These are phyloP conservation scores for Strigomonas culicis DNA, from an alignment of 208 protist species.

Conservation along the genomic window DNA sequence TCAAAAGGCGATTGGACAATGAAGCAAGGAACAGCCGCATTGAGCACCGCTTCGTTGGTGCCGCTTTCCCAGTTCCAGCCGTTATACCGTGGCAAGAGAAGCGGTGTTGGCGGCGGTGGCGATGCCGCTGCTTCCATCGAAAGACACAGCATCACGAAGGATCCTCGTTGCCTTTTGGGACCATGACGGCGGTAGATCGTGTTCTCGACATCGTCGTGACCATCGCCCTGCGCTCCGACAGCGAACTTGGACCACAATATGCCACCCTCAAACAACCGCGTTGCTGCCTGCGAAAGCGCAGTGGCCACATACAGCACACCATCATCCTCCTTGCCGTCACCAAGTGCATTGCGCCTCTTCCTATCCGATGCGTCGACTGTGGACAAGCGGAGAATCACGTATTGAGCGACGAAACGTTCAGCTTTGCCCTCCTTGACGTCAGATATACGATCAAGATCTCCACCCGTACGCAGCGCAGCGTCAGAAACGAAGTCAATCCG, in stretches of 20 bases:
- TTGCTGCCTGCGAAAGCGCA: background rate
- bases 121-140: background rate
- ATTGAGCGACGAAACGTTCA: background rate
- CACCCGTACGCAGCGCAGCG: conserved; percentile 16
- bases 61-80: conserved; percentile 61
- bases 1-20: conserved; percentile 32
- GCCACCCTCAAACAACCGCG: background rate
- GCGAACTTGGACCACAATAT: background rate
- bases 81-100: background rate
- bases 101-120: background rate
- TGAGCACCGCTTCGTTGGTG: conserved; percentile 39
- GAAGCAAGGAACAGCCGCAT: conserved; percentile 37
- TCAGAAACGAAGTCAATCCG: conserved; percentile 42
- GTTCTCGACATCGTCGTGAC: background rate
- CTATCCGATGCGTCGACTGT: background rate
- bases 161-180: background rate
- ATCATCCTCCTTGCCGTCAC: background rate
- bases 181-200: background rate
- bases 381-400: background rate
- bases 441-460: background rate
- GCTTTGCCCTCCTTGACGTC: background rate
- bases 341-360: background rate
- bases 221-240: background rate
- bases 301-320: background rate
- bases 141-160: no score